Conservation (phyloP, 352 stramenopile genomes). For the Peronosclerospora sorghi region DNA sequence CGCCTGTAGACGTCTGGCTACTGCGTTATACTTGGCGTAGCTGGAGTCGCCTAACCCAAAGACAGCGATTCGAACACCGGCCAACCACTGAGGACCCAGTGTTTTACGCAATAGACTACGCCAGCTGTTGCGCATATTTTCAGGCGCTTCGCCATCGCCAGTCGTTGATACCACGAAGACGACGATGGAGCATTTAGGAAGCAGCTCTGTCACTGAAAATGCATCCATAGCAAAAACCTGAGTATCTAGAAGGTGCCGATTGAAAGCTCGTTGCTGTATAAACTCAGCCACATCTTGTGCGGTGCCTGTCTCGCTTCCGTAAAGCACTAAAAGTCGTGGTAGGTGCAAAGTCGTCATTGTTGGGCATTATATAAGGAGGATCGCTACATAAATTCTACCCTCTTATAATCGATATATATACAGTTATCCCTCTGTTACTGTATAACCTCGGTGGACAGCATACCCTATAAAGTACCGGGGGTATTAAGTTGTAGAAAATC, state of each 20-base stretch:
- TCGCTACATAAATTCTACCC: no score
- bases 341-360: no score
- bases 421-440: no score
- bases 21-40: conserved; percentile 90
- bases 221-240: conserved; percentile 53
- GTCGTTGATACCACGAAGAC: conserved; percentile 88
- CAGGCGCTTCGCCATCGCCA: conserved; percentile 85
- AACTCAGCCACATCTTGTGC: conserved; percentile 81
- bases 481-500: no score
- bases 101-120: conserved; percentile 79
- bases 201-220: conserved; percentile 40
- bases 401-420: no score
- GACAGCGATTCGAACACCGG: conserved; percentile 63
- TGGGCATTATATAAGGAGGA: no score
- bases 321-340: conserved; percentile 75
- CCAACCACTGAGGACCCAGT: conserved; percentile 56
- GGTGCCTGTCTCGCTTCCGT: conserved; percentile 84
- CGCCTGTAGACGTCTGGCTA: conserved; percentile 73
- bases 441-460: no score
- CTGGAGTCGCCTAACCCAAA: conserved; percentile 89
- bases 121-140: conserved; percentile 86
- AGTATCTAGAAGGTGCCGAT: conserved; percentile 44
- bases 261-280: conserved; percentile 53
- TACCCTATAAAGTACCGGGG: no score
- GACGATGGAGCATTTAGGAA: conserved; percentile 45